These are phyloP conservation scores for Penicillium griseofulvum DNA, from an alignment of 2,329 filamentous ascomycete species.

Conservation along the genomic window DNA sequence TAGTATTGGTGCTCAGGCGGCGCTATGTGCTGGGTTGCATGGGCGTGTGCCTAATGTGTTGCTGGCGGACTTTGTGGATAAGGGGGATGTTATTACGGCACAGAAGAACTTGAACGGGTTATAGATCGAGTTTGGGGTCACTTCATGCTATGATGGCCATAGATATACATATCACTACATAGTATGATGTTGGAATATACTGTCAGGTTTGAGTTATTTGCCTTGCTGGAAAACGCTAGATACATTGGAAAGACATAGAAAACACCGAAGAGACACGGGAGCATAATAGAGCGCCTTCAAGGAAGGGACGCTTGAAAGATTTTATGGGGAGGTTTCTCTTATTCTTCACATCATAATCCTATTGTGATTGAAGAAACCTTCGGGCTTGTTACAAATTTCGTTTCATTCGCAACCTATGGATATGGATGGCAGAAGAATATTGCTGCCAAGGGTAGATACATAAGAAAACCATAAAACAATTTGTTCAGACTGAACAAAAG, in stretches of 20 bases:
- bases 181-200: background rate
- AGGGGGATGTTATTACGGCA: slow-evolving; percentile 44
- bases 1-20: slow-evolving; percentile 46
- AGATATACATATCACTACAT: background rate
- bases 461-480: too few relatives aligned
- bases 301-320: background rate
- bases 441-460: background rate
- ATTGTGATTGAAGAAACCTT: background rate
- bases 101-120: slow-evolving; percentile 43
- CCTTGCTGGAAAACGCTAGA: background rate
- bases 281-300: background rate
- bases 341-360: background rate
- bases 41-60: slow-evolving; percentile 43
- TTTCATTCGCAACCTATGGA: background rate
- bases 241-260: background rate
- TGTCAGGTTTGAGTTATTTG: background rate
- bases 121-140: slow-evolving; percentile 1
- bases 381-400: background rate
- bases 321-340: background rate
- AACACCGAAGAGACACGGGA: background rate
- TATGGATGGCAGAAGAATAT: background rate
- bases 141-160: background rate
- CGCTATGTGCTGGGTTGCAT: slow-evolving; percentile 40
- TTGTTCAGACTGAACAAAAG: background rate
- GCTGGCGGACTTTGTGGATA: slow-evolving; percentile 47